Base-by-base conservation (phyloP, 345 rosid species). In the Eucalyptus curtisii region DNA sequence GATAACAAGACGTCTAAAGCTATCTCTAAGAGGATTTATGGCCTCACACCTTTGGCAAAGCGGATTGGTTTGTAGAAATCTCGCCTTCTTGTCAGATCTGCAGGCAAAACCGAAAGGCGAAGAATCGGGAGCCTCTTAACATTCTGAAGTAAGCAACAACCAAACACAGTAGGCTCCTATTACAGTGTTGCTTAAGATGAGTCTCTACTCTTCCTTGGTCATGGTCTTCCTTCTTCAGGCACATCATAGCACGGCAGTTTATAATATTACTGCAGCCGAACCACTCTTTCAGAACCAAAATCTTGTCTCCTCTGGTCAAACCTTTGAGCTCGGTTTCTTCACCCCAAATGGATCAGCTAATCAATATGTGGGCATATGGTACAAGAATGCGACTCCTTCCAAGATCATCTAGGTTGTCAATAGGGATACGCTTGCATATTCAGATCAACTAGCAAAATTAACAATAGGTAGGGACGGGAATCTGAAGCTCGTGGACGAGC, bases 361-460 rank as follows among this genome's bases (percentile, higher is more conserved):
- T 37, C 33, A 0, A 10, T 86, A 85, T 66, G 27, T 68, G 2
- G 86, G 86, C 22, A 24, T 89, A 50, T 68, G 90, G 88, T 89
- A 64, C 68, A 37, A 33, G 44, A 52, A 49, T 37, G 7, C 25
- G 13, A 5, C 20, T 10, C 90, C 47, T 40, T 24, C 42, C 48
- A 89, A 91, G 9, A 81, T 90, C 53, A 91, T 92, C 3, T 93
- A 93, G 94, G 93, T 92, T 9, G 94, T 93, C 33, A 52, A 92
- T 88, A 88, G 93, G 88, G 91, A 92, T 42, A 6, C 94, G 19
- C 91, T 93, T 25, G 15, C 86, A 27, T 55, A 86, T 50, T 64
- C 89, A 10, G 37, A 86, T 16, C n/a, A 17, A 11, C 20, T 89
- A 2, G 92, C 89, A 8, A 68, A 20, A 4, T 82, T 93, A 80